A percentile compares a stretch with the other conserved stretches of the same genome.
phyloP scores from a whole-genome alignment of 2,329 filamentous ascomycete genomes.

The Penicillium sp. region DNA sequence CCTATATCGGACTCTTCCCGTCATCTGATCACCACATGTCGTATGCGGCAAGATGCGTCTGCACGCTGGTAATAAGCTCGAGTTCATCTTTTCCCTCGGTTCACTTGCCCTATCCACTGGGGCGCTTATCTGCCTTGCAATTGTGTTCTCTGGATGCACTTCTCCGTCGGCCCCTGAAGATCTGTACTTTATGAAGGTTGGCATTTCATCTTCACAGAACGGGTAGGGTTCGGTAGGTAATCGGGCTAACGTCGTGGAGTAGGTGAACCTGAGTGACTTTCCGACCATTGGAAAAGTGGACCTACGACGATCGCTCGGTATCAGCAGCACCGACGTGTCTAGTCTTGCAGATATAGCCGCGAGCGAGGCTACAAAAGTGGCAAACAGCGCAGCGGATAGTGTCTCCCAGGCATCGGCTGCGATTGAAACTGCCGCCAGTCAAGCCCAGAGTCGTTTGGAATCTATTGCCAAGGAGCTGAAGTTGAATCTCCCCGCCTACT shows the following conservation, averaged over 20 bases:
- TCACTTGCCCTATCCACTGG: background rate
- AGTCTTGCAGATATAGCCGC: background rate
- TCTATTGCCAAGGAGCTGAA: slow-evolving; percentile 5
- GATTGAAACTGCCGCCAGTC: background rate
- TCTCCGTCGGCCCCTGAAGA: background rate
- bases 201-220: background rate
- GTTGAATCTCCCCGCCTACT: slow-evolving; percentile 4
- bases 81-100: background rate
- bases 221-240: no score
- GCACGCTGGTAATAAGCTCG: background rate
- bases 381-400: background rate
- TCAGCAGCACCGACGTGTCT: background rate
- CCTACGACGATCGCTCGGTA: background rate
- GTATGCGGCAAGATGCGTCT: background rate
- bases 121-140: background rate
- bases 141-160: slow-evolving; percentile 8
- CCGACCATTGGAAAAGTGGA: background rate
- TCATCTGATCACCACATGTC: background rate
- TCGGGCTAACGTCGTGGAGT: background rate
- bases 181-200: slow-evolving; percentile 7
- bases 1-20: no score
- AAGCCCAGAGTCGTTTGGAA: background rate
- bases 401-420: background rate
- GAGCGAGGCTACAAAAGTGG: background rate
- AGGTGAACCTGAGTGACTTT: slow-evolving; percentile 8